Conservation (phyloP, 2,329 filamentous ascomycete genomes). For the Fusarium subtropicale region DNA sequence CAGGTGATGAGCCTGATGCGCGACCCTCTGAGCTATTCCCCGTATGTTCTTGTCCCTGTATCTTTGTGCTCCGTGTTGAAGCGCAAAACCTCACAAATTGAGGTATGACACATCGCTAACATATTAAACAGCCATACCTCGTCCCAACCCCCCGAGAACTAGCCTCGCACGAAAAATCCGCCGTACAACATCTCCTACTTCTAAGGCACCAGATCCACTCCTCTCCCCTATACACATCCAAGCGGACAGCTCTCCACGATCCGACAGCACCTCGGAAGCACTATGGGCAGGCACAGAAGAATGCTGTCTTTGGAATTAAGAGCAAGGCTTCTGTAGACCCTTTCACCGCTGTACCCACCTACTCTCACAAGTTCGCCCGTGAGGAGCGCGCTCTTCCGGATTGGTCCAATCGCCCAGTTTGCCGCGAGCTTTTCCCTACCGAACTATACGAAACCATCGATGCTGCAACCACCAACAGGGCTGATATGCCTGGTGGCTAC, state of each 20-base stretch:
- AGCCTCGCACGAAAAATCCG: conserved; percentile 57
- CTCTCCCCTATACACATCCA: conserved; percentile 67
- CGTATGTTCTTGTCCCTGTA: conserved; percentile 51
- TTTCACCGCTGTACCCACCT: conserved; percentile 69
- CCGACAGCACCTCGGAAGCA: conserved; percentile 55
- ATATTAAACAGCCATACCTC: conserved; percentile 58
- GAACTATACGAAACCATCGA: conserved; percentile 68
- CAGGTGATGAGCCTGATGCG: conserved; percentile 65
- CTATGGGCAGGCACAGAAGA: conserved; percentile 70
- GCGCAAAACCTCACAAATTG: conserved; percentile 1
- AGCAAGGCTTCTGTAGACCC: conserved; percentile 68
- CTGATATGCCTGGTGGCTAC: conserved; percentile 51
- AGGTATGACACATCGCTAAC: conserved; percentile 19
- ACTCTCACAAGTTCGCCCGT: conserved; percentile 66
- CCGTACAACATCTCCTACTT: conserved; percentile 64
- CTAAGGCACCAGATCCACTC: conserved; percentile 68
- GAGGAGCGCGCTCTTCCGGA: conserved; percentile 66
- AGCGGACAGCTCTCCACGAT: conserved; percentile 57
- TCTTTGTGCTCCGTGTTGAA: neutral
- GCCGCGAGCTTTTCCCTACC: conserved; percentile 65
- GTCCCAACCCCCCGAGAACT: conserved; percentile 61
- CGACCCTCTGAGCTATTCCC: conserved; percentile 71
- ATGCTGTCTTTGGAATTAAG: conserved; percentile 66
- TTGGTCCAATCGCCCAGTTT: conserved; percentile 62
- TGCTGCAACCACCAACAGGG: conserved; percentile 52